Percentiles rank a stretch among this genome's conserved stretches.
These are phyloP conservation scores for Exophiala viscosa DNA, from an alignment of 2,329 filamentous ascomycete genomes.

Conservation along the genomic window DNA sequence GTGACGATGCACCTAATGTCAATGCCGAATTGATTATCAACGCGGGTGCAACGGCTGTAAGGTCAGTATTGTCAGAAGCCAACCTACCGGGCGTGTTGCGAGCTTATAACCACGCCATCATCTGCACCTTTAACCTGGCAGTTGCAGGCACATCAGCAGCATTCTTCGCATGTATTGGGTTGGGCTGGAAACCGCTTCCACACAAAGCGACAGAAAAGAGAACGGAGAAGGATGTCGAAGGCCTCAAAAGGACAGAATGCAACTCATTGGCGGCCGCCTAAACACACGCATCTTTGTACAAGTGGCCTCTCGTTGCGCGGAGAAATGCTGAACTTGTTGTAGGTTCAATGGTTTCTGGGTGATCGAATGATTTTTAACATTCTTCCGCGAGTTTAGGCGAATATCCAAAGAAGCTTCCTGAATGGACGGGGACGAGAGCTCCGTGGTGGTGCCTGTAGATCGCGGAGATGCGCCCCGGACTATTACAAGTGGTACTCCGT, in stretches of 20 bases:
- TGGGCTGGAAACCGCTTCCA: constrained; percentile 14
- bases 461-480: too few relatives aligned
- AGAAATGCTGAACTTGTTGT: too few relatives aligned
- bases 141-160: constrained; percentile 6
- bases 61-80: constrained; percentile 12
- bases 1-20: constrained; percentile 9
- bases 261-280: not conserved
- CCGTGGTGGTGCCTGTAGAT: too few relatives aligned
- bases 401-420: too few relatives aligned
- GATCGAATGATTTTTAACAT: too few relatives aligned
- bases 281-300: too few relatives aligned
- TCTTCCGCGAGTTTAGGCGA: too few relatives aligned
- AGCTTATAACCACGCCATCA: constrained; percentile 23
- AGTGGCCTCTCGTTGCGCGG: too few relatives aligned
- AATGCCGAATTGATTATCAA: constrained; percentile 16
- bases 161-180: constrained; percentile 7
- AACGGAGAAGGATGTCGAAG: not conserved
- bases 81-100: constrained; percentile 9
- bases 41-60: constrained; percentile 21
- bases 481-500: too few relatives aligned
- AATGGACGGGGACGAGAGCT: too few relatives aligned
- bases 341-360: too few relatives aligned
- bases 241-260: not conserved
- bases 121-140: constrained; percentile 16
- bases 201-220: constrained; percentile 1